Conservation (phyloP, 352 stramenopile genomes). For the Elongisporangium senticosum region DNA sequence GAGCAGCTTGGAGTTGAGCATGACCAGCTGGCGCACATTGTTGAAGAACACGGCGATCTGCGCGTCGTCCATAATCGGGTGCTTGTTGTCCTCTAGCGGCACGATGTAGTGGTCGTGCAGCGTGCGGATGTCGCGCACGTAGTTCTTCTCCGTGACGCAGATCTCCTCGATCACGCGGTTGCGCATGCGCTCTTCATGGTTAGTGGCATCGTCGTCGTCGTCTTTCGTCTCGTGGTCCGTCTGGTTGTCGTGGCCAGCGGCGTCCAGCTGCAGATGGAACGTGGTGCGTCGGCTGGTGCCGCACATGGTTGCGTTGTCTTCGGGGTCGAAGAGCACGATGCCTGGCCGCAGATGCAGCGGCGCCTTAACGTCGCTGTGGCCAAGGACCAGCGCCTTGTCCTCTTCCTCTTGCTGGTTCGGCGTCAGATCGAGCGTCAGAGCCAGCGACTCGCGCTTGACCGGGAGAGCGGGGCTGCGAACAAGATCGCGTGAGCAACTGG, state of each 20-base stretch:
- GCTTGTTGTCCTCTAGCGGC: slow-evolving; percentile 64
- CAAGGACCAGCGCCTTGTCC: neutral
- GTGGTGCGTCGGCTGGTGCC: slow-evolving; percentile 3
- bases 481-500: neutral
- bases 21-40: slow-evolving; percentile 71
- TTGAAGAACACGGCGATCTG: slow-evolving; percentile 88
- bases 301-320: slow-evolving; percentile 18
- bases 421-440: neutral
- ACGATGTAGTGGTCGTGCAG: slow-evolving; percentile 81
- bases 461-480: neutral
- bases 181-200: slow-evolving; percentile 23
- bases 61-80: slow-evolving; percentile 77
- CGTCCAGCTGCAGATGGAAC: slow-evolving; percentile 14
- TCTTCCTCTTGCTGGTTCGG: neutral
- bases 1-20: slow-evolving; percentile 82
- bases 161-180: slow-evolving; percentile 74
- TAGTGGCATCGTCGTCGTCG: slow-evolving; percentile 13
- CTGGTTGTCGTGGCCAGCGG: slow-evolving; percentile 8
- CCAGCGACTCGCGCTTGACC: neutral
- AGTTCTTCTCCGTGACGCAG: slow-evolving; percentile 69
- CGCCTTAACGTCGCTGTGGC: slow-evolving; percentile 1
- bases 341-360: slow-evolving; percentile 20
- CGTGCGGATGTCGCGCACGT: slow-evolving; percentile 68
- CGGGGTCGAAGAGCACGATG: slow-evolving; percentile 51
- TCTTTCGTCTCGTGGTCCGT: slow-evolving; percentile 19